Percentiles rank a stretch among this genome's conserved stretches.
Evolutionary conservation across 73 alveolate species (phyloP).

Genomic region (Paramecium pentaurelia): DNA sequence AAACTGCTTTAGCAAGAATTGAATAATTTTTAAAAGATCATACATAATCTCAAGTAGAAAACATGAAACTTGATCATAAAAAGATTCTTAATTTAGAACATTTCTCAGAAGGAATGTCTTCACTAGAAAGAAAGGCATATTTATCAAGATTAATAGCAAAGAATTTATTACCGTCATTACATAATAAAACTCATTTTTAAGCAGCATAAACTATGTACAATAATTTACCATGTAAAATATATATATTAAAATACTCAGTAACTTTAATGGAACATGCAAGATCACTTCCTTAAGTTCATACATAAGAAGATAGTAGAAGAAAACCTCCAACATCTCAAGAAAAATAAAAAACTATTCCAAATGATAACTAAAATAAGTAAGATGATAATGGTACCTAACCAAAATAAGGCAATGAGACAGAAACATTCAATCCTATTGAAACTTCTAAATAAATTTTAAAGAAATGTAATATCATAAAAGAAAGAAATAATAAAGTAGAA

Average conservation of each 20-base stretch:
- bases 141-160: slow-evolving; percentile 46
- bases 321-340: not conserved
- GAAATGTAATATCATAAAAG: slow-evolving; percentile 46
- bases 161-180: slow-evolving; percentile 51
- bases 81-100: slow-evolving; percentile 14
- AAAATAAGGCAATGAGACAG: slow-evolving; percentile 37
- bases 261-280: slow-evolving; percentile 1
- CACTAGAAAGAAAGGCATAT: slow-evolving; percentile 41
- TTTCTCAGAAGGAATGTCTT: slow-evolving; percentile 40
- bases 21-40: slow-evolving; percentile 56
- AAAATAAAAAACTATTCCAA: not conserved
- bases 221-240: slow-evolving; percentile 43
- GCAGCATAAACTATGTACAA: slow-evolving; percentile 50
- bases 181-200: slow-evolving; percentile 49
- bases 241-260: not conserved
- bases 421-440: slow-evolving; percentile 59
- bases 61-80: slow-evolving; percentile 35
- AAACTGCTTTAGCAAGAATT: slow-evolving; percentile 55
- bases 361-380: not conserved
- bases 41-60: slow-evolving; percentile 47
- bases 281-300: not conserved
- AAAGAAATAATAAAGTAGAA: slow-evolving; percentile 39
- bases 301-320: slow-evolving; percentile 1
- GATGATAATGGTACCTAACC: not conserved
- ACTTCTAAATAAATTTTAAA: slow-evolving; percentile 54